Base-by-base conservation (phyloP, 208 protist species). In the Trypanosoma grayi region DNA sequence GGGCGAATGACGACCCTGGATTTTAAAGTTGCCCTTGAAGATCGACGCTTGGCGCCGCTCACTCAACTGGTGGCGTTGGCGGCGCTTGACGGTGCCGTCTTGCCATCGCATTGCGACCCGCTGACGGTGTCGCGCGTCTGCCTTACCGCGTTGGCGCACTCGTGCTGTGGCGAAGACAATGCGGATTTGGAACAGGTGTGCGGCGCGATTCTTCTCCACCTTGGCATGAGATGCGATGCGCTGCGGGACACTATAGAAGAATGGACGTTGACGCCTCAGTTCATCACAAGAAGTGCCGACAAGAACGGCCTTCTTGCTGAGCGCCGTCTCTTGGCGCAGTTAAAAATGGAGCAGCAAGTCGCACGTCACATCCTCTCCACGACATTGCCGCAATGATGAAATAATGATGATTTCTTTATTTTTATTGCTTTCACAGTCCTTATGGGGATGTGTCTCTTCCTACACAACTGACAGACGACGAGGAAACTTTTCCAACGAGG, bases 261-360 rank as follows among this genome's bases (percentile, higher is more conserved):
- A 25, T 20, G 18, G n/a, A 3, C 40, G 27, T 27, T 47, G 14
- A 65, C 24, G n/a, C 59, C 59, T 11, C n/a, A 24, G 22, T 65
- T 65, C 41, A 46, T 65, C 46, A 20, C 36, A 36, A 31, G 46
- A 39, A 56, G 59, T 56, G 24, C 4, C 22, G 59, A 65, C 16
- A 18, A 6, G n/a, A 24, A 37, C 36, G 34, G 47, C 16, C 11
- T 30, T 31, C 22, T 65, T 36, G 47, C 34, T 14, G 46, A 65
- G 16, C 47, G 36, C 27, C 59, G 59, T 31, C 25, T 65, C 10
- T 3, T 31, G 14, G 2, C 24, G 20, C 59, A 46, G 28, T 37
- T 65, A 14, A 36, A n/a, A 28, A n/a, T 18, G 14, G 36, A 48
- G 36, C 4, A 28, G 24, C 36, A 8, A 36, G 22, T 65, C 18